phyloP scores from a whole-genome alignment of 805 yeast genomes.

The Starmerella davenportii region DNA sequence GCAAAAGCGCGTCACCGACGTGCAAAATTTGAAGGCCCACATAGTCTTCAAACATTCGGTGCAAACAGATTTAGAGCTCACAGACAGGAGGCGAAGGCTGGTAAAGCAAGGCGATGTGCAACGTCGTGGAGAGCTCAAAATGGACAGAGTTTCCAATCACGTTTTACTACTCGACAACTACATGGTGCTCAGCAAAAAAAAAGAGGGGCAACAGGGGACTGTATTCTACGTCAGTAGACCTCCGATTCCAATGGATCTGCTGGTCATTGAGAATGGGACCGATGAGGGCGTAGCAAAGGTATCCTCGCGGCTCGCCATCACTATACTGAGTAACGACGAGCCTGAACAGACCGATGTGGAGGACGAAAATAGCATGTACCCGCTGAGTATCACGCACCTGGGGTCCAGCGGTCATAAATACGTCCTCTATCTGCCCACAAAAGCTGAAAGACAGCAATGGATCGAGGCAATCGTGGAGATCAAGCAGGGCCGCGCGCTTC shows the following conservation, averaged over 20 bases:
- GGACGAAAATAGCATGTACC: conserved; percentile 19
- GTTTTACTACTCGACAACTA: conserved; percentile 55
- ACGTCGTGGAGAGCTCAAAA: conserved; percentile 46
- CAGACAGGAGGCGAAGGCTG: conserved; percentile 38
- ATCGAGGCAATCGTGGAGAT: conserved; percentile 33
- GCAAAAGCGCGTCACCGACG: conserved; percentile 40
- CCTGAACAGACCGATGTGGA: conserved; percentile 7
- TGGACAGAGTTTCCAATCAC: conserved; percentile 34
- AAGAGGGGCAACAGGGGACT: conserved; percentile 22
- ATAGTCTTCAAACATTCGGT: conserved; percentile 36
- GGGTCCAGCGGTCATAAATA: conserved; percentile 22
- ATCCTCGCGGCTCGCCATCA: conserved; percentile 11
- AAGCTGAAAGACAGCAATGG: conserved; percentile 41
- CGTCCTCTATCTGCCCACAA: conserved; percentile 20
- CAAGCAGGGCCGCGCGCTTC: conserved; percentile 24
- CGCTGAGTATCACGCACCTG: conserved; percentile 23
- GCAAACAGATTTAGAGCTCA: conserved; percentile 32
- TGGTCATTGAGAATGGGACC: conserved; percentile 39
- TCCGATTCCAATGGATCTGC: conserved; percentile 30
- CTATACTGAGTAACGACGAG: background rate
- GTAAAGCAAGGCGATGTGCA: conserved; percentile 39
- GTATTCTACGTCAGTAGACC: conserved; percentile 22
- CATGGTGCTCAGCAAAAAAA: conserved; percentile 26
- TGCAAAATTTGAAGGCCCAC: conserved; percentile 36
- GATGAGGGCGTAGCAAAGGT: conserved; percentile 22